Percentiles rank a stretch among this genome's conserved stretches.
These are phyloP conservation scores for Citrullus mucosospermus DNA, from an alignment of 306 rosid species.

Conservation along the genomic window DNA sequence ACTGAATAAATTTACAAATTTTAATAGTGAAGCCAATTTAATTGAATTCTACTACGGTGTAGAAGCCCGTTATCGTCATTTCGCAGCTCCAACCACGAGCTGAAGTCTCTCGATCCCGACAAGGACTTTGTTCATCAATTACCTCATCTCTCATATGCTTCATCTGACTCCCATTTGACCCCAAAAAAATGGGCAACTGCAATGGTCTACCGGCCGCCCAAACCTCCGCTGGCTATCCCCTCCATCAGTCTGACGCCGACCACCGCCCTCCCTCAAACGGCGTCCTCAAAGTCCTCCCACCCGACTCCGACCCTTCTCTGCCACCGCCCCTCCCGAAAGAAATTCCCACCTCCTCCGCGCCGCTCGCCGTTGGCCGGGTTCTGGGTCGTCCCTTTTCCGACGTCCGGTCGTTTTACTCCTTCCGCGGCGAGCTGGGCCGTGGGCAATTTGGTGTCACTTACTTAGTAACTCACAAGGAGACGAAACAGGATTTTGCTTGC, in stretches of 20 bases:
- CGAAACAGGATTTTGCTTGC: slow-evolving; percentile 72
- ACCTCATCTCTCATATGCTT: background rate
- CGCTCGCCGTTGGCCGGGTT: slow-evolving; percentile 44
- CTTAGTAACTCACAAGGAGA: slow-evolving; percentile 55
- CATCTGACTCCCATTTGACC: background rate
- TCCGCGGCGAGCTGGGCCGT: slow-evolving; percentile 94
- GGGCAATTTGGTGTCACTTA: slow-evolving; percentile 94
- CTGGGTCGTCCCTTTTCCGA: slow-evolving; percentile 78
- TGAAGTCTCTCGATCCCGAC: background rate
- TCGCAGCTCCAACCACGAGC: background rate
- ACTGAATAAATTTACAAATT: no score
- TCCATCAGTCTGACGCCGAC: background rate
- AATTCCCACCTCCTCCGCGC: background rate
- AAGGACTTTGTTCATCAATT: background rate
- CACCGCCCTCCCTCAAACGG: slow-evolving; percentile 14
- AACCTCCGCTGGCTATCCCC: background rate
- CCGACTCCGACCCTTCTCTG: slow-evolving; percentile 32
- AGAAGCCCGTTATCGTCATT: background rate
- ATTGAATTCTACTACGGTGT: no score
- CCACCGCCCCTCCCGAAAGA: background rate
- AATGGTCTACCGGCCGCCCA: slow-evolving; percentile 19
- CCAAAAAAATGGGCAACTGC: slow-evolving; percentile 41
- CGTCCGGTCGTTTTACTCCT: slow-evolving; percentile 49
- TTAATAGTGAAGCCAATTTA: no score
- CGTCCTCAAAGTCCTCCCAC: slow-evolving; percentile 34